Evolutionary conservation across 306 rosid species (phyloP), one percentile per base, ranked within the genome.

Genomic region (Cicer arietinum): DNA sequence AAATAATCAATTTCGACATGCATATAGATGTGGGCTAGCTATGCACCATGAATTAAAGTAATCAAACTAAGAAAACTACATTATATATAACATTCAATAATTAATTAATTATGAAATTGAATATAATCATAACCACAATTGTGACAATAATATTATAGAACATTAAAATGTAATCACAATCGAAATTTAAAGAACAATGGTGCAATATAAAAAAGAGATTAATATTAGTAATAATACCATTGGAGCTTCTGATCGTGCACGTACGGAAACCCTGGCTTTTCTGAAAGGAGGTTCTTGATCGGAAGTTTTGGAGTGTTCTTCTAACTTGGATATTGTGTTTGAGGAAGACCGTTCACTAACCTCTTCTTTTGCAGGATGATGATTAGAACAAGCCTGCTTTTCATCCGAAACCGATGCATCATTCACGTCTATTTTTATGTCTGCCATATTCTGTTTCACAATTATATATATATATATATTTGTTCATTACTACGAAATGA

Each of bases 161-260:
- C 25, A 22, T 22, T 22, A 1, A 22, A 22, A 22, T 2, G 2
- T 2, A 2, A 25, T 22, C 25, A 25, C 3, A 25, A 25, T 3
- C 0, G 35, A 2, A 25, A 25, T 25, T 25, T 25, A 3, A 25
- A 25, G 35, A 25, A 25, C 35, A 25, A 25, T 25, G 35, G 35
- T 25, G 35, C 35, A 25, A 25, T 25, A 45, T 45, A 45, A 3
- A 45, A 44, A 7, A 1, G 48, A 45, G 13, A 45, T 45, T 45
- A 45, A 45, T 8, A 1, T 25, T 25, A 2, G 35, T 3, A 25
- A 25, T 17, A 14, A 37, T 56, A 86, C 89, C 85, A 77, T 1
- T 22, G 85, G 79, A 59, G 87, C 89, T 65, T 86, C 85, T 52
- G 89, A 86, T 83, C 87, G 83, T 30, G 89, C 85, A 2, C 89